Evolutionary conservation across 1,284 basidiomycete genomes (phyloP).

Genomic region (Tilletia horrida): DNA sequence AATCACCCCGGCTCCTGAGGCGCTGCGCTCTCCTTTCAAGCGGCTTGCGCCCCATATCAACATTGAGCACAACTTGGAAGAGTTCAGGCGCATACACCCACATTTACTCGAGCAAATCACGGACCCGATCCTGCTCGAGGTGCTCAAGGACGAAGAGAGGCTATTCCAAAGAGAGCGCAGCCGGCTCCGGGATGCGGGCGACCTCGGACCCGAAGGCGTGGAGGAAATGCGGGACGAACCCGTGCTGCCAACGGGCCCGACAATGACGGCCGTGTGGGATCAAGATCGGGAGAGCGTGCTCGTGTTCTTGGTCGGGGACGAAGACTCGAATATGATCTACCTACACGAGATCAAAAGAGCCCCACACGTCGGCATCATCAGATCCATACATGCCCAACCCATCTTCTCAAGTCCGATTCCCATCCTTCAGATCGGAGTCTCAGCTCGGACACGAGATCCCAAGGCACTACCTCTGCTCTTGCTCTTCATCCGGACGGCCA

Average conservation of each 20-base stretch:
- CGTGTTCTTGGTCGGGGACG: neutral
- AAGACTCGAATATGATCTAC: neutral
- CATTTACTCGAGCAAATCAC: neutral
- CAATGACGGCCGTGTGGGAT: neutral
- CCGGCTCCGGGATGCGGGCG: neutral
- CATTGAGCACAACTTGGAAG: constrained; percentile 1
- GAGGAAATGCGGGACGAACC: constrained; percentile 4
- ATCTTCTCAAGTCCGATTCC: neutral
- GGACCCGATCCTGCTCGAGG: neutral
- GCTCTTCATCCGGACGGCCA: neutral
- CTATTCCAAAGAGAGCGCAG: neutral
- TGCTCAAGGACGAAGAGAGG: neutral
- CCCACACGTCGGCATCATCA: neutral
- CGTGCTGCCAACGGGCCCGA: neutral
- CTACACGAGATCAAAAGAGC: neutral
- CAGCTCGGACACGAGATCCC: neutral
- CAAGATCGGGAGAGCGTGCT: neutral
- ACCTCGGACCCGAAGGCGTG: neutral
- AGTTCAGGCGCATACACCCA: constrained; percentile 1
- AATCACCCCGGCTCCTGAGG: neutral
- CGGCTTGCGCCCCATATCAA: neutral
- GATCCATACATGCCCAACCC: neutral
- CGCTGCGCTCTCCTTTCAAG: neutral
- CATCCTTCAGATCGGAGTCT: neutral
- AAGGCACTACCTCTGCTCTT: neutral